Percentiles rank a stretch among this genome's conserved stretches.
Evolutionary conservation across 2,329 filamentous ascomycete genomes (phyloP).

Genomic region (Cordyceps javanica): DNA sequence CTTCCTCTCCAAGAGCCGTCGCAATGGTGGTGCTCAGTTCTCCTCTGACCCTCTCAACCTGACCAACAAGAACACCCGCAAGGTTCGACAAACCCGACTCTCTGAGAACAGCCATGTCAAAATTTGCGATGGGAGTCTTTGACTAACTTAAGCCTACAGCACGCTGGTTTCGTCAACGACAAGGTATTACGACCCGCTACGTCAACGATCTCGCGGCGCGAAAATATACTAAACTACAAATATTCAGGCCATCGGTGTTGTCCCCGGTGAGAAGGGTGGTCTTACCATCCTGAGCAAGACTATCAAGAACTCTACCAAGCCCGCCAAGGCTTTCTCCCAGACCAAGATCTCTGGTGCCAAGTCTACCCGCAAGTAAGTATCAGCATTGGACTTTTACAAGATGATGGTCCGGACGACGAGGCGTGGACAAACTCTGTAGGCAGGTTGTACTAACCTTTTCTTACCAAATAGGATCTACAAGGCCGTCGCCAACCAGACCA

Average conservation of each 20-base stretch:
- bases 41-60: slow-evolving; percentile 93
- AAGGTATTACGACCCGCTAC: slow-evolving; percentile 56
- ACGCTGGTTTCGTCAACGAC: slow-evolving; percentile 88
- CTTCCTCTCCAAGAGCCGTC: slow-evolving; percentile 86
- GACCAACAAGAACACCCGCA: slow-evolving; percentile 84
- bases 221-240: slow-evolving; percentile 16
- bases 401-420: background rate
- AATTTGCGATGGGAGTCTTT: background rate
- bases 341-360: slow-evolving; percentile 66
- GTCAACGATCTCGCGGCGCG: background rate
- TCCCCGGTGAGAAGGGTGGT: slow-evolving; percentile 69
- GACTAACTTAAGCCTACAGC: slow-evolving; percentile 45
- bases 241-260: slow-evolving; percentile 72
- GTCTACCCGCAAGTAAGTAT: slow-evolving; percentile 61
- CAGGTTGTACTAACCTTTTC: slow-evolving; percentile 18
- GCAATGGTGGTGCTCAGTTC: slow-evolving; percentile 76
- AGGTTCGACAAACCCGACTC: slow-evolving; percentile 50
- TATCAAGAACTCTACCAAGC: slow-evolving; percentile 63
- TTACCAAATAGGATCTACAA: slow-evolving; percentile 69
- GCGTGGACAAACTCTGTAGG: background rate
- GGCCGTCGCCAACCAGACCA: slow-evolving; percentile 72
- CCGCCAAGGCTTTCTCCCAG: slow-evolving; percentile 58
- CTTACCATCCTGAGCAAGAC: slow-evolving; percentile 84
- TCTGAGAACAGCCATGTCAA: background rate
- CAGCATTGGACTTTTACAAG: too few species aligned